A percentile compares a stretch with the other conserved stretches of the same genome.
Evolutionary conservation across 352 stramenopile genomes (phyloP).

Genomic region (Achlya hypogyna): DNA sequence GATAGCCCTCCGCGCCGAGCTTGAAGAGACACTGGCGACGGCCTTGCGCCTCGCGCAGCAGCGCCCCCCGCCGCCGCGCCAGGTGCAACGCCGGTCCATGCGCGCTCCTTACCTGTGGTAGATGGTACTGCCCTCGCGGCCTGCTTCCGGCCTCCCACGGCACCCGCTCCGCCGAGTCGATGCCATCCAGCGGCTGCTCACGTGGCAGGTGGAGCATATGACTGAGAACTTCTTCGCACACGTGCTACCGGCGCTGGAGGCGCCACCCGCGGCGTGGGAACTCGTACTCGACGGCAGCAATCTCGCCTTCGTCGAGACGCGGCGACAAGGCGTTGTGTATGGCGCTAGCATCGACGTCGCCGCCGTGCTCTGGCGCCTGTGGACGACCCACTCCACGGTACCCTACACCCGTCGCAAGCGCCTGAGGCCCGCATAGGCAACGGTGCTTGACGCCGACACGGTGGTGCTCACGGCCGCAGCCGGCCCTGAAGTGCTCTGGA

Average conservation of each 20-base stretch:
- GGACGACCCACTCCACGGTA: background rate
- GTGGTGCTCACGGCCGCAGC: background rate
- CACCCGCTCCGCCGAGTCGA: conserved; percentile 2
- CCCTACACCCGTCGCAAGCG: background rate
- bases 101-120: background rate
- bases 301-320: conserved; percentile 1
- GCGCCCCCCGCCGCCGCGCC: no score
- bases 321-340: conserved; percentile 10
- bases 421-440: background rate
- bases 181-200: background rate
- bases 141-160: background rate
- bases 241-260: background rate
- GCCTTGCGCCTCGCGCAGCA: background rate
- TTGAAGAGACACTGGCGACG: background rate
- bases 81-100: background rate
- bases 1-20: background rate
- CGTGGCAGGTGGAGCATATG: background rate
- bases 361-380: background rate
- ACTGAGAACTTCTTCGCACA: background rate
- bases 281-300: background rate
- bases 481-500: no score
- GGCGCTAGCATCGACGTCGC: background rate
- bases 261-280: background rate
- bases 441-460: background rate
- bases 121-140: background rate